These are phyloP conservation scores for Penicillium pulvis DNA, from an alignment of 495 filamentous ascomycete genomes.

Conservation along the genomic window DNA sequence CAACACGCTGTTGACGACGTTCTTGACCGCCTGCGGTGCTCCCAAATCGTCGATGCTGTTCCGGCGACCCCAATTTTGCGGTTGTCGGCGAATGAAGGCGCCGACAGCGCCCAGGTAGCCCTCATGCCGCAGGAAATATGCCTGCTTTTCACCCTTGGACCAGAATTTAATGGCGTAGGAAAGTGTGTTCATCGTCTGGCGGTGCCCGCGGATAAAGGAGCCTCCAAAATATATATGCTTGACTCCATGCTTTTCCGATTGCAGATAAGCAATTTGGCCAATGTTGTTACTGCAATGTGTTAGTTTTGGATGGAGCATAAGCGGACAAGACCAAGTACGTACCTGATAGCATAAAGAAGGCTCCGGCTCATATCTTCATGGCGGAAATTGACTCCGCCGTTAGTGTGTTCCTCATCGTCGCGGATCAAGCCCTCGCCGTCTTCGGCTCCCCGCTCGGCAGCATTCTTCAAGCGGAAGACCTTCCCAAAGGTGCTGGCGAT, in stretches of 20 bases:
- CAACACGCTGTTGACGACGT: conserved; percentile 21
- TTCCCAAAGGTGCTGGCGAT: conserved; percentile 97
- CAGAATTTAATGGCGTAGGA: conserved; percentile 96
- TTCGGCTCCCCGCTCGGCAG: conserved; percentile 75
- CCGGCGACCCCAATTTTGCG: conserved; percentile 86
- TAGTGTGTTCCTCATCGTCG: conserved; percentile 42
- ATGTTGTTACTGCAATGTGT: conserved; percentile 81
- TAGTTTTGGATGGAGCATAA: conserved; percentile 14
- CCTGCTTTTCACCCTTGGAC: conserved; percentile 91
- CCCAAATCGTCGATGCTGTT: conserved; percentile 63
- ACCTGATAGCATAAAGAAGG: conserved; percentile 82
- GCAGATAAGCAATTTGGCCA: conserved; percentile 94
- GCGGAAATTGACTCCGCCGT: conserved; percentile 48
- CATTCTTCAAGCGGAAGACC: conserved; percentile 83
- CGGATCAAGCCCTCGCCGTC: conserved; percentile 66
- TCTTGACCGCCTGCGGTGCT: conserved; percentile 35
- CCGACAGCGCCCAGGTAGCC: conserved; percentile 97
- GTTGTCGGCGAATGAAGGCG: conserved; percentile 89
- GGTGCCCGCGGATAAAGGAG: conserved; percentile 93
- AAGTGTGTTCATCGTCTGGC: conserved; percentile 95
- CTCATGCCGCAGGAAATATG: conserved; percentile 94
- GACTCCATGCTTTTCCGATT: conserved; percentile 87
- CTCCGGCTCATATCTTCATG: conserved; percentile 69
- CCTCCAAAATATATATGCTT: conserved; percentile 97
- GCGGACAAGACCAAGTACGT: conserved; percentile 13